These are phyloP conservation scores for Herpetospermum pedunculosum DNA, from an alignment of 306 rosid genomes.

Conservation along the genomic window DNA sequence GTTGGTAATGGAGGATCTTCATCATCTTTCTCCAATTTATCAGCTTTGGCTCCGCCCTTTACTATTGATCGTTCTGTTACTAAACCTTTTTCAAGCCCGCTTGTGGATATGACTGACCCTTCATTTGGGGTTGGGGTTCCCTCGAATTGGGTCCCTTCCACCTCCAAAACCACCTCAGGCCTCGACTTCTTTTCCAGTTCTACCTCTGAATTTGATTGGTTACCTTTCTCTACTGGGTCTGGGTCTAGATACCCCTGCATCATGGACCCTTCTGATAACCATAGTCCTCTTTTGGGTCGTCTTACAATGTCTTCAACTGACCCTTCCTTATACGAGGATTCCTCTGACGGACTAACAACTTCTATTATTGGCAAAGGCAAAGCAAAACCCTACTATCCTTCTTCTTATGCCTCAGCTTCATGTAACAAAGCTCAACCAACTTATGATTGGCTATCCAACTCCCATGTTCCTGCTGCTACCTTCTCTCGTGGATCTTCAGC, in stretches of 20 bases:
- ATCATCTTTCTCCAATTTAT: slow-evolving; percentile 48
- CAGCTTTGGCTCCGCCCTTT: slow-evolving; percentile 74
- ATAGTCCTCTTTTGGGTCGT: slow-evolving; percentile 29
- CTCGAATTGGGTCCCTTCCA: slow-evolving; percentile 26
- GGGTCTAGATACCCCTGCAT: slow-evolving; percentile 15
- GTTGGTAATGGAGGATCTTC: slow-evolving; percentile 41
- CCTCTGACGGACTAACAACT: slow-evolving; percentile 21
- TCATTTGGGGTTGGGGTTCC: slow-evolving; percentile 23
- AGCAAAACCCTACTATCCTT: slow-evolving; percentile 34
- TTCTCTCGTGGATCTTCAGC: slow-evolving; percentile 19
- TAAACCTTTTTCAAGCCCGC: slow-evolving; percentile 24
- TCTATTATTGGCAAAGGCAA: slow-evolving; percentile 30
- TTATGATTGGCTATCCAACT: slow-evolving; percentile 32
- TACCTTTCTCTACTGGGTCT: slow-evolving; percentile 19
- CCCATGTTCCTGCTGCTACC: slow-evolving; percentile 24
- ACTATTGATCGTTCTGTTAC: slow-evolving; percentile 38
- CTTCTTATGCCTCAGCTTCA: slow-evolving; percentile 29
- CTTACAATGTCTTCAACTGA: slow-evolving; percentile 20
- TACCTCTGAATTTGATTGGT: slow-evolving; percentile 21
- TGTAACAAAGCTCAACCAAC: slow-evolving; percentile 19
- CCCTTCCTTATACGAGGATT: slow-evolving; percentile 17
- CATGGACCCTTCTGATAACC: slow-evolving; percentile 20
- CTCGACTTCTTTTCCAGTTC: slow-evolving; percentile 31
- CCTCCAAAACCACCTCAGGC: slow-evolving; percentile 14
- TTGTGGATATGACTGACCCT: slow-evolving; percentile 34